phyloP scores from a whole-genome alignment of 2,329 filamentous ascomycete species.

The Hypoxylon sp. region DNA sequence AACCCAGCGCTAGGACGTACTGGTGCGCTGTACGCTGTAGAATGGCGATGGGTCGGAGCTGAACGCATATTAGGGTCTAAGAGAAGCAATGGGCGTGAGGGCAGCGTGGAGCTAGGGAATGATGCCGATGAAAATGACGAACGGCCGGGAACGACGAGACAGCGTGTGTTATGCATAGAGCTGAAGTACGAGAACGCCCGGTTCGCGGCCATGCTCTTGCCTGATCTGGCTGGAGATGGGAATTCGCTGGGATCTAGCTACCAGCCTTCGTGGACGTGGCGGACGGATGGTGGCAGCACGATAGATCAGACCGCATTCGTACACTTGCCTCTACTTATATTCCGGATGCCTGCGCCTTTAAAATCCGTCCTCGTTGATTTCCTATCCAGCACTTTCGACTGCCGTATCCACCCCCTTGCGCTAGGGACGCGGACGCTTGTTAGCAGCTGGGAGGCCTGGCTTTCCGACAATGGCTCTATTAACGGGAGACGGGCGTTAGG shows the following conservation, averaged over 20 bases:
- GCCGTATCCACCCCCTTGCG: slow-evolving; percentile 64
- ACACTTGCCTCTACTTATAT: slow-evolving; percentile 64
- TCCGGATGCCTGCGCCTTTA: slow-evolving; percentile 68
- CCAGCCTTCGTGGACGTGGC: slow-evolving; percentile 45
- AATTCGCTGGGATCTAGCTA: neutral
- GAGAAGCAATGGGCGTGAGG: slow-evolving; percentile 10
- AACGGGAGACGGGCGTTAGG: slow-evolving; percentile 51
- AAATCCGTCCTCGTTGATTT: slow-evolving; percentile 65
- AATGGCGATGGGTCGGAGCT: slow-evolving; percentile 61
- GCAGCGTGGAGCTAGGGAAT: slow-evolving; percentile 37
- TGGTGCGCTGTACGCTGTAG: slow-evolving; percentile 62
- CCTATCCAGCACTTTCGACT: slow-evolving; percentile 67
- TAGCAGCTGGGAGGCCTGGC: slow-evolving; percentile 65
- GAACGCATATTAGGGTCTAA: slow-evolving; percentile 47
- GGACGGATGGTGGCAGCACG: slow-evolving; percentile 2
- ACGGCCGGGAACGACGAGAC: neutral
- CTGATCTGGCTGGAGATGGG: slow-evolving; percentile 46
- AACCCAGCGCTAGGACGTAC: slow-evolving; percentile 54
- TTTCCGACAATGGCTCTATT: slow-evolving; percentile 56
- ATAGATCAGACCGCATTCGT: slow-evolving; percentile 55
- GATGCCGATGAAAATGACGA: slow-evolving; percentile 1
- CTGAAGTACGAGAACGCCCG: slow-evolving; percentile 67
- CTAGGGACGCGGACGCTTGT: slow-evolving; percentile 66
- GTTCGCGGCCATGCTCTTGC: slow-evolving; percentile 66
- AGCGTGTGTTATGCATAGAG: slow-evolving; percentile 58